Evolutionary conservation across 2,329 filamentous ascomycete genomes (phyloP), one percentile per base, ranked within the genome.

Genomic region (Lachnellula occidentalis): DNA sequence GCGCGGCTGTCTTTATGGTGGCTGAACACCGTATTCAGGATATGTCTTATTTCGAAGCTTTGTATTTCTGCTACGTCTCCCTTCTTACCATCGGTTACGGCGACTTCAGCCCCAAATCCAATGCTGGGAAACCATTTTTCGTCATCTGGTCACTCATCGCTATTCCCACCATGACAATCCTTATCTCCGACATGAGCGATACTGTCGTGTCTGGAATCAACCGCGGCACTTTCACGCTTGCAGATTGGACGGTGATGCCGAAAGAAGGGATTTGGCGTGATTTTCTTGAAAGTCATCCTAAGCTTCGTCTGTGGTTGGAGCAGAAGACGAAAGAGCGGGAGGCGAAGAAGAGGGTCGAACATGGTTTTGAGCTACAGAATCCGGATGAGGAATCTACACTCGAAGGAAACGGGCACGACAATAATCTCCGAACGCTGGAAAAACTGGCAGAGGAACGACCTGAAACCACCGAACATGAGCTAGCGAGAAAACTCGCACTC

Each of bases 61-160:
- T 89, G 7, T 88, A 88, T 67, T 88, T 88, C 68, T 85, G 82
- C 66, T 88, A 86, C 62, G 78, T 85, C 19, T 81, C 79, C 1
- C 77, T 89, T 1, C 67, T 88, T 9, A 88, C 86, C 0, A 85
- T 88, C 45, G 86, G 86, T 1, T 88, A 88, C 60, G 85, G 85
- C 6, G 85, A 88, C 61, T 72, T 86, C 19, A 76, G 78, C 8
- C 85, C 86, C 0, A 78, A 78, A 57, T 81, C 78, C 6, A 87
- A 87, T 62, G 76, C 82, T 1, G 84, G 83, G 4, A 79, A 85
- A 46, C 81, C 83, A 0, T 86, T 88, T 66, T 89, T 89, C 65
- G 78, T 89, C 5, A 75, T 88, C 22, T 89, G 86, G 86, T 83
- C 78, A 24, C 70, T 88, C 3, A 74, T 88, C 39, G 85, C 85